Evolutionary conservation across 805 yeast genomes (phyloP), one percentile per base, ranked within the genome.

Genomic region (Debaryomyces tyrocola): DNA sequence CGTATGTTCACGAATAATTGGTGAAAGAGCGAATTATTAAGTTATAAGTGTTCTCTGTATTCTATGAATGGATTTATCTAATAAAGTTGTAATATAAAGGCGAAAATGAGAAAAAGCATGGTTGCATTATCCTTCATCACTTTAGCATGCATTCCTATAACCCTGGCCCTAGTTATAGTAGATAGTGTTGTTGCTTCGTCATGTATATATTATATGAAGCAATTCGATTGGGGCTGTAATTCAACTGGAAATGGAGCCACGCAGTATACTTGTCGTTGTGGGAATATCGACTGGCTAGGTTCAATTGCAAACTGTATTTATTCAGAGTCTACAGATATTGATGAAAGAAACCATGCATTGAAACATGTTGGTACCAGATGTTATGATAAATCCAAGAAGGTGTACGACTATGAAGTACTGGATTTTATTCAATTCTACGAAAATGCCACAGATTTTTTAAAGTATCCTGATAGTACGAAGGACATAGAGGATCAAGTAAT

Each of bases 191-290:
- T 71, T 11, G 77, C 77, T 0, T 60, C 75, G 2, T 61, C 74
- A 24, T 73, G 78, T 54, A 54, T 72, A 12, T 73, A 72, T 52
- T 71, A 73, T 46, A 57, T 70, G 51, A 56, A 60, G 38, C 58
- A 57, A 27, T 64, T 62, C 41, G 70, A 74, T 44, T 75, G 79
- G 79, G 77, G 75, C 1, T 75, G 80, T 50, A 52, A 56, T 24
- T 47, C 69, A 7, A 62, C 64, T 6, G 57, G 66, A 1, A 66
- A 66, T 43, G 63, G 63, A 27, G 67, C 62, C 52, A 55, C 50
- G 4, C 58, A 65, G 1, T 74, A 67, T 48, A 54, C 47, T 2
- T 76, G 80, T 43, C 68, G 73, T 15, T 76, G 80, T 52, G 51
- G 54, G 4, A 74, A 74, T 51, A 47, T 61, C 18, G 66, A 73